Conservation (phyloP, 1,284 basidiomycete species). For the Erythrobasidium hasegawianum region DNA sequence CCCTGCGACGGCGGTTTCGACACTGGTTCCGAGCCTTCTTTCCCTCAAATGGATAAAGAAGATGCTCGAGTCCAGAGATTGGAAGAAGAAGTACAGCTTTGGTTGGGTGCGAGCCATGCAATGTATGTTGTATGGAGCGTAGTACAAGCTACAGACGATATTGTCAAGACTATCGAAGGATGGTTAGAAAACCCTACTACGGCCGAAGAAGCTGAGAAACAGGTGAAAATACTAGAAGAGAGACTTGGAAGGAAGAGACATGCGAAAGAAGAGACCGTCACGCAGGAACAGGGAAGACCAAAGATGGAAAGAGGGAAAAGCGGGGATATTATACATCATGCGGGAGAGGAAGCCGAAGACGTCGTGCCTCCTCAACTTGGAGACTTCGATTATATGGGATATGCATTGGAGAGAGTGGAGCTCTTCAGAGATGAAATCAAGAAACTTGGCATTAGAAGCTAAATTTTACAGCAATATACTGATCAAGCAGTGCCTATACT, state of each 20-base stretch:
- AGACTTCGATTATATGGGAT: conserved; percentile 44
- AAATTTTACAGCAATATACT: too few species aligned
- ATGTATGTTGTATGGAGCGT: conserved; percentile 92
- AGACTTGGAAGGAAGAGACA: neutral
- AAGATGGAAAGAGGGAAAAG: conserved; percentile 30
- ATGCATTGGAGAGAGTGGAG: conserved; percentile 40
- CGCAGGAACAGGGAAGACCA: conserved; percentile 2
- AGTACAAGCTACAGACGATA: conserved; percentile 76
- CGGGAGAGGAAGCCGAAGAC: conserved; percentile 10
- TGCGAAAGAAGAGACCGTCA: neutral
- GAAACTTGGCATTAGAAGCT: neutral
- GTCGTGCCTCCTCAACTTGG: conserved; percentile 14
- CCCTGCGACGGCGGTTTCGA: conserved; percentile 40
- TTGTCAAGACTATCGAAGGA: conserved; percentile 48
- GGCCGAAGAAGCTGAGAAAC: conserved; percentile 7
- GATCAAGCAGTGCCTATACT: too few species aligned
- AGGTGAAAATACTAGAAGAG: conserved; percentile 5
- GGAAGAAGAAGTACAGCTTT: conserved; percentile 71
- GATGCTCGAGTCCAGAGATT: conserved; percentile 50
- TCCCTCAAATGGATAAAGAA: conserved; percentile 4
- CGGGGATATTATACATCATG: conserved; percentile 25
- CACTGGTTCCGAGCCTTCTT: neutral
- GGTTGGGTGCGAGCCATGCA: conserved; percentile 81
- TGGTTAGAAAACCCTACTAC: conserved; percentile 37
- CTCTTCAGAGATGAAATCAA: conserved; percentile 40